A percentile compares a stretch with the other conserved stretches of the same genome.
phyloP scores from a whole-genome alignment of 164 flowering plant species.

The Euptelea pleiosperma region DNA sequence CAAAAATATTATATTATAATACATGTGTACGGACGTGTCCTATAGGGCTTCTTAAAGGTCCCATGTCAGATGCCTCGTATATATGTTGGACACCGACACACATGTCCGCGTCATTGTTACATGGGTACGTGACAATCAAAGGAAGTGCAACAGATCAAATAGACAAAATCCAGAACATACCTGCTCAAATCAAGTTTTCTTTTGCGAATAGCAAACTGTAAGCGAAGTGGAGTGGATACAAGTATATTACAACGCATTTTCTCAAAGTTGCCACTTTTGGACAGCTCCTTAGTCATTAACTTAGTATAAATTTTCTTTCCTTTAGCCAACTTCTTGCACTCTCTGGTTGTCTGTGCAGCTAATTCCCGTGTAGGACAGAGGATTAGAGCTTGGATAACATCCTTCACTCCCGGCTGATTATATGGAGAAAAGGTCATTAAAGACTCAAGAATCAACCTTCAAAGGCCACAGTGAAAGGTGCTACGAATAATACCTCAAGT shows the following conservation, averaged over 20 bases:
- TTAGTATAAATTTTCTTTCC: constrained; percentile 68
- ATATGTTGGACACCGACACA: too few relatives aligned
- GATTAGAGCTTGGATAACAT: constrained; percentile 82
- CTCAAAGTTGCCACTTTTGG: constrained; percentile 57
- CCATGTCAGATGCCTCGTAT: too few relatives aligned
- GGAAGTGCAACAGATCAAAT: constrained; percentile 1
- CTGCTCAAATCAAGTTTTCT: constrained; percentile 84
- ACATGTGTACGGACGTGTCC: too few relatives aligned
- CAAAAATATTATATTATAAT: too few relatives aligned
- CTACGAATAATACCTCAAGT: constrained; percentile 54
- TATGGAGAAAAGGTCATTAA: constrained; percentile 5
- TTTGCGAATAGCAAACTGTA: constrained; percentile 49
- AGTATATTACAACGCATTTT: constrained; percentile 72
- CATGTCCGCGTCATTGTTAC: too few relatives aligned
- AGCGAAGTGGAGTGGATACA: constrained; percentile 81
- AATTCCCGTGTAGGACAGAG: constrained; percentile 86
- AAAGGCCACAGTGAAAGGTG: neutral
- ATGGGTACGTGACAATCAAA: neutral
- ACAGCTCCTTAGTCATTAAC: constrained; percentile 72
- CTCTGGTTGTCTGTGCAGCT: constrained; percentile 86
- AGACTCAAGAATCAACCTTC: neutral
- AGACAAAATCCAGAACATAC: constrained; percentile 32
- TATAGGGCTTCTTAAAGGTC: too few relatives aligned
- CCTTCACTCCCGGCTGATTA: constrained; percentile 53
- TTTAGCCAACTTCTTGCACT: constrained; percentile 79